These are phyloP conservation scores for Pythium dissimile DNA, from an alignment of 352 stramenopile genomes.

Conservation along the genomic window DNA sequence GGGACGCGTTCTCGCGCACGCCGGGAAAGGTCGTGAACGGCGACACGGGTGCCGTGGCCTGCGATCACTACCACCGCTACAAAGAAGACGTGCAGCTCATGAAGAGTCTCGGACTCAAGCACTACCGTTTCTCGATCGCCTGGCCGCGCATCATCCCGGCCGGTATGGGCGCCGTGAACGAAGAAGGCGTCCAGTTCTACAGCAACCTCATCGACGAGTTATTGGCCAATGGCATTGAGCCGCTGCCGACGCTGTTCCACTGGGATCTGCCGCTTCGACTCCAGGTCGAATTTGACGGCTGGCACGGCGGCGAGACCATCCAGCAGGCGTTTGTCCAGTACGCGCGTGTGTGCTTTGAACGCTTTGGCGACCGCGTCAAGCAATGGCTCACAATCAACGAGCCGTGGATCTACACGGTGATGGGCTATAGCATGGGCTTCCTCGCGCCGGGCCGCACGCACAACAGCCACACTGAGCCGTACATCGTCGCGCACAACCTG, in stretches of 20 bases:
- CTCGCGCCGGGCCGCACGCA: constrained; percentile 67
- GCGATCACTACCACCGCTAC: constrained; percentile 92
- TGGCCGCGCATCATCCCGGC: constrained; percentile 86
- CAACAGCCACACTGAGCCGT: constrained; percentile 27
- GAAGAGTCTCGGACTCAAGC: constrained; percentile 80
- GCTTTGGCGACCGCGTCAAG: constrained; percentile 89
- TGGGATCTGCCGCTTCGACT: constrained; percentile 92
- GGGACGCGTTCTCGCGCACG: constrained; percentile 84
- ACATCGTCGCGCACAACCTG: constrained; percentile 78
- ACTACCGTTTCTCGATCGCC: constrained; percentile 92
- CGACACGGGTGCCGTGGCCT: constrained; percentile 71
- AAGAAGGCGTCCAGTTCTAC: constrained; percentile 88
- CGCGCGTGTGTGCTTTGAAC: constrained; percentile 80
- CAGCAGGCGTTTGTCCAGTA: constrained; percentile 76
- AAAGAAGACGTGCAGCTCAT: constrained; percentile 90
- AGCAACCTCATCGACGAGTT: constrained; percentile 87
- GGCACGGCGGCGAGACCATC: constrained; percentile 49
- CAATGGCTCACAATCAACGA: constrained; percentile 96
- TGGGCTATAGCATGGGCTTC: constrained; percentile 50
- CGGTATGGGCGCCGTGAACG: constrained; percentile 55
- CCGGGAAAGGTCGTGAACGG: constrained; percentile 16
- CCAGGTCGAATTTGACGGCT: constrained; percentile 56
- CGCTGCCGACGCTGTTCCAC: constrained; percentile 93
- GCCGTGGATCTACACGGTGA: constrained; percentile 55
- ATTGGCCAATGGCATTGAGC: constrained; percentile 67